These are phyloP conservation scores for Zygosaccharomyces bailii DNA, from an alignment of 805 yeast genomes.

Conservation along the genomic window DNA sequence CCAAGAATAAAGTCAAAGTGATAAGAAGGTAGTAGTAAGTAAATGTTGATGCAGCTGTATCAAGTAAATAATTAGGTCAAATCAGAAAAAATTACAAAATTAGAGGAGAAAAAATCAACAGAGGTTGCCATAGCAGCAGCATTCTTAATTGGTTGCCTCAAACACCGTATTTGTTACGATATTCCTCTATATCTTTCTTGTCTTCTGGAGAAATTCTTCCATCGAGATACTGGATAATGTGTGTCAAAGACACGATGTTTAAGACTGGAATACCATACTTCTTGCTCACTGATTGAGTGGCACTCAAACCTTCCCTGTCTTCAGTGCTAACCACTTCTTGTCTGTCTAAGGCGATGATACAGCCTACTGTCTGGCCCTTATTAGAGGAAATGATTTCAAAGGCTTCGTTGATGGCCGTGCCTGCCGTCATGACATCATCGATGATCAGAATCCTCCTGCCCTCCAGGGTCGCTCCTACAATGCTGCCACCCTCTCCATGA, in stretches of 20 bases:
- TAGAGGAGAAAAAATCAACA: constrained; percentile 1
- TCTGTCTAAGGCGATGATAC: constrained; percentile 90
- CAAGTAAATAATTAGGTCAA: constrained; percentile 15
- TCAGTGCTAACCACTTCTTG: constrained; percentile 80
- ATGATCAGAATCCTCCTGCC: constrained; percentile 77
- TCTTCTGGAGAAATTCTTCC: constrained; percentile 56
- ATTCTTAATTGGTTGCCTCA: constrained; percentile 9
- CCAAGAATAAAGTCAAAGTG: constrained; percentile 34
- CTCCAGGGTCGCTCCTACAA: constrained; percentile 77
- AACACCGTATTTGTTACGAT: constrained; percentile 44
- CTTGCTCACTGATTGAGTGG: constrained; percentile 75
- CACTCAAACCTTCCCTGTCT: constrained; percentile 47
- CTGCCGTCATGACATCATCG: constrained; percentile 98
- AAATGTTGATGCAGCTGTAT: constrained; percentile 12
- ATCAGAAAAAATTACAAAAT: constrained; percentile 7
- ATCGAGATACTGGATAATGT: constrained; percentile 63
- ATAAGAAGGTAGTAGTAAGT: constrained; percentile 32
- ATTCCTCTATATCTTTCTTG: constrained; percentile 53
- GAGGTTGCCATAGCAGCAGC: not conserved
- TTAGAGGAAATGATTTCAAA: constrained; percentile 68
- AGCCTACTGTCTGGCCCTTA: constrained; percentile 73
- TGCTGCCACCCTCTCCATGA: constrained; percentile 96
- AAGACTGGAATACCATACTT: constrained; percentile 78
- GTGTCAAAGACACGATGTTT: constrained; percentile 71
- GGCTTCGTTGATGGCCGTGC: constrained; percentile 96